Base-by-base conservation (phyloP, 140 eudicot species). In the Ambrosia hybrid region DNA sequence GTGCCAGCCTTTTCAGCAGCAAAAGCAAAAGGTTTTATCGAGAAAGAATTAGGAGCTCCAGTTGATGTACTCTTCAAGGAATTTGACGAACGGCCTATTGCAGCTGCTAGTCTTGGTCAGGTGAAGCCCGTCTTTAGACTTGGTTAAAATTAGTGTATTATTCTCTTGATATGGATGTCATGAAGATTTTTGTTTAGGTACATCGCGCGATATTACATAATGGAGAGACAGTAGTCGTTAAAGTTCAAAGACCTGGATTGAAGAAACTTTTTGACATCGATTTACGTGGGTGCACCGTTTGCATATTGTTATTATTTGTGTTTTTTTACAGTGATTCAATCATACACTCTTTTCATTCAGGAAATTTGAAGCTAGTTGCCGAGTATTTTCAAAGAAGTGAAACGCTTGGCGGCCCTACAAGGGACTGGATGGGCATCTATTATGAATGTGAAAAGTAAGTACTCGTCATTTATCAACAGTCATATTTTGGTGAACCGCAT, bases 41-140 rank as follows among this genome's bases (percentile, higher is more conserved):
- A 92, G 78, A 80, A 62, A 53, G 99, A 94, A 78, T 76, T 94
- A 59, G 96, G 99, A 57, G 96, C 97, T 79, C 97, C 99, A 1
- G 87, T 94, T 56, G 65, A 86, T 62, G 55, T 84, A 72, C 76
- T 94, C 51, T 94, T 88, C 64, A 84, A 71, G 87, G 99, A 79
- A 73, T 94, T 94, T 78, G 99, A 90, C 81, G 99, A 90, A 14
- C 77, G 73, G 33, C 99, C 99, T 10, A 88, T 94, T 73, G 99
- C 99, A 74, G 97, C 99, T 70, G 99, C 99, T 81, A 94, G 99
- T 83, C 99, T 94, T 83, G 99, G 99, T 71, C 99, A 94, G 97
- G 99, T 92, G 77, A 79, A 66, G 33, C 53, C 64, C 17, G 58
- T 57, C 11, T 62, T 5, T 37, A 13, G 36, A 37, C 34, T 7